phyloP scores from a whole-genome alignment of 2,329 filamentous ascomycete genomes.

The Gliomastix tumulicola region DNA sequence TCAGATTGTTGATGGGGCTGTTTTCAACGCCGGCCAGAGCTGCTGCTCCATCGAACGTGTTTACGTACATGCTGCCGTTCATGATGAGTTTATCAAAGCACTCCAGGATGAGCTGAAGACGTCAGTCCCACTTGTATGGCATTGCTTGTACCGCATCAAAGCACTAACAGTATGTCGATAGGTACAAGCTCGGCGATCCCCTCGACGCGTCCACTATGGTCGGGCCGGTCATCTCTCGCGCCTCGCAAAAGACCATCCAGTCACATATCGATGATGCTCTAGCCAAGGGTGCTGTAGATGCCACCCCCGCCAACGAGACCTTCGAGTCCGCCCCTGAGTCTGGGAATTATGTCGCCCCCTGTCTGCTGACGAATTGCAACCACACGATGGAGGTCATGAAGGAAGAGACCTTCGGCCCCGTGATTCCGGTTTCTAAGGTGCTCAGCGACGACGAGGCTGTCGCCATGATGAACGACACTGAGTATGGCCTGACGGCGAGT shows the following conservation, averaged over 20 bases:
- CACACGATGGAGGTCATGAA: conserved; percentile 86
- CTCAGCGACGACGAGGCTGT: conserved; percentile 77
- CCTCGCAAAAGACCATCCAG: conserved; percentile 68
- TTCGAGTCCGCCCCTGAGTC: conserved; percentile 66
- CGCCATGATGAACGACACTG: conserved; percentile 84
- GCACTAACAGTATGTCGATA: background rate
- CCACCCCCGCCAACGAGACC: conserved; percentile 73
- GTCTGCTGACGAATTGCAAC: conserved; percentile 69
- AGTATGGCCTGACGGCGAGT: conserved; percentile 91
- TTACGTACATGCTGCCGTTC: conserved; percentile 79
- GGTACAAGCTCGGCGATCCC: conserved; percentile 83
- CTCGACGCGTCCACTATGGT: conserved; percentile 72
- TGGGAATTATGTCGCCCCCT: conserved; percentile 86
- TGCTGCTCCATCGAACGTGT: conserved; percentile 91
- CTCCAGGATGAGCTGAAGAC: conserved; percentile 70
- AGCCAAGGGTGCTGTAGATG: conserved; percentile 74
- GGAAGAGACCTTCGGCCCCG: conserved; percentile 90
- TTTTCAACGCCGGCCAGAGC: conserved; percentile 98
- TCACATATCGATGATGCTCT: conserved; percentile 78
- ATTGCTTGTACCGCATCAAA: too few species aligned
- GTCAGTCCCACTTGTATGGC: background rate
- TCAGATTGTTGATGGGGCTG: conserved; percentile 90
- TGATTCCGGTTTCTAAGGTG: conserved; percentile 90
- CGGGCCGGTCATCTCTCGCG: conserved; percentile 80
- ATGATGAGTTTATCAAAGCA: conserved; percentile 75